Evolutionary conservation across 768 basidiomycete genomes (phyloP), one percentile per base, ranked within the genome.

Genomic region (Lyophyllum semitale): DNA sequence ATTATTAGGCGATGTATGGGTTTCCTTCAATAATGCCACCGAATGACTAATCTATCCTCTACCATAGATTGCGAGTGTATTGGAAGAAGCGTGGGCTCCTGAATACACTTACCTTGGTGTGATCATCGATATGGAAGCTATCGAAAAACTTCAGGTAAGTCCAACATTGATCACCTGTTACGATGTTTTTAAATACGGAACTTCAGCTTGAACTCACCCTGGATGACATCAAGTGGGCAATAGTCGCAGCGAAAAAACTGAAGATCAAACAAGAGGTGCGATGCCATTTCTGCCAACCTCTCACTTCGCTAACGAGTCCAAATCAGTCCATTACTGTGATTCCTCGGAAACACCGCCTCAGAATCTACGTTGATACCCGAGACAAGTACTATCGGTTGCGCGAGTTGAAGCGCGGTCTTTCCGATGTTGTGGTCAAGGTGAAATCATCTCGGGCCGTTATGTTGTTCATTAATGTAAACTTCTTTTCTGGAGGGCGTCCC

Each of bases 11-110:
- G 97, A 98, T 74, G 95, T 97, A 62, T 62, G 86, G 37, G 37
- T 18, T 18, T 63, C 9, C 29, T 27, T 41, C 18, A 40, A 15
- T 20, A 9, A 29, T 44, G 4, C 17, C 42, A 49, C 20, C 38
- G 25, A n/a, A 44, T 20, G n/a, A 35, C 25, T 42, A 15, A 48
- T 37, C 38, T 5, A 46, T 58, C 15, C 47, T 51, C 27, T 51
- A 26, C 23, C 52, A 13, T 57, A 97, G 95, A 80, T 99, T 63
- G 91, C 97, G 0, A 87, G 92, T 29, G 84, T 96, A 13, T 78
- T 99, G 18, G 97, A 98, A 68, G 96, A 98, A 72, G 93, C 94
- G 29, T 98, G 95, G 94, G 91, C 91, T 17, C 87, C 89, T 7
- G 88, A 91, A 62, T 92, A 93, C 63, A 93, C 93, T 1, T 98